Base-by-base conservation (phyloP, 1,284 basidiomycete species). In the Tilletia setariae region DNA sequence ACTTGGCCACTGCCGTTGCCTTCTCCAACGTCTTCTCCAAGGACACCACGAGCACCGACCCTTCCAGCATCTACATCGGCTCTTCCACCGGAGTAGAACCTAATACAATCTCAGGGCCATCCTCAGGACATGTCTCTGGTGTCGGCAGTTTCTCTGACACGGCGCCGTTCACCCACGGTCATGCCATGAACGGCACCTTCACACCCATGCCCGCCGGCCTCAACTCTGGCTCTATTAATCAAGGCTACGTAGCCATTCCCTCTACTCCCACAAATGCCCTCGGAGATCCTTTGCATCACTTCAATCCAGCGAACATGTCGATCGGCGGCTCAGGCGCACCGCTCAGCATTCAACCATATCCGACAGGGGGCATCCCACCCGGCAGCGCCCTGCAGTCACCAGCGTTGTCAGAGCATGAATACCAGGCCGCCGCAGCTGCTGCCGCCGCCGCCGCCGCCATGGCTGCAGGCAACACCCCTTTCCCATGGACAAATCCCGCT, bases 311-410 rank as follows among this genome's bases (percentile, higher is more conserved):
- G 21, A 53, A 53, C 51, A 25, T 28, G 23, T 6, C 21, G 6
- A 28, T 28, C 28, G 13, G 13, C 21, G 51, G 51, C 51, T 28
- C 21, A 28, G 21, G 21, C 13, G 1, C 28, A n/a, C 46, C 46
- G 4, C 51, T 28, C 13, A 25, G 23, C 13, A n/a, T 53, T 11
- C 51, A 53, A 53, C 51, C 21, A 28, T 53, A 53, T 28, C 21
- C 23, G 3, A 15, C 21, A 21, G 23, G 21, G 21, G 51, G 51
- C 4, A 11, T 53, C 6, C 51, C 51, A 7, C 28, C 51, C 15
- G 51, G 21, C 23, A 53, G 51, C 23, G 51, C 51, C 3, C 51
- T 53, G 21, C 51, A 53, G 15, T 53, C 51, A 25, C 51, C 51
- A 15, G 51, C 51, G 11, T 25, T 53, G 23, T 53, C 51, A 15